Base-by-base conservation (phyloP, 768 basidiomycete species). In the Hortiboletus flavorubellus region DNA sequence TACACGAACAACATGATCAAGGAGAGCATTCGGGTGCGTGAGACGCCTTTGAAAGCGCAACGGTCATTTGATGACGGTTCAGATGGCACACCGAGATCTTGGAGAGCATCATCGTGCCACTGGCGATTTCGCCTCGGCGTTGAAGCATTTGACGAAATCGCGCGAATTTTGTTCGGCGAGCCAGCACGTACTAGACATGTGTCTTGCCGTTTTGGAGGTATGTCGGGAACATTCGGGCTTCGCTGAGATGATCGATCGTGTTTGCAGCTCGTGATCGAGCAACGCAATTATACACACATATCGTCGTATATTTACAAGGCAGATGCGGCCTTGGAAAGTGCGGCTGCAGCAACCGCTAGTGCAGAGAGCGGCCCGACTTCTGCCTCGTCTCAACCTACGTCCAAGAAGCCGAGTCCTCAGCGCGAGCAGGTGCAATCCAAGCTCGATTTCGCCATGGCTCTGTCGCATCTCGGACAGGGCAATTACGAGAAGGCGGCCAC, bases 1-100 rank as follows among this genome's bases (percentile, higher is more conserved):
- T 98, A 98, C 67, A 80, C 86, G 60, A 94, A 91, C 64, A 98
- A 97, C 69, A 88, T 98, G 86, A 97, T 98, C 78, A 98, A 97
- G 73, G 96, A 98, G 80, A 94, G 91, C 78, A 95, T 97, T 63
- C 78, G 96, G 64, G 93, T 96, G 68, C 67, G 80, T 76, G 8
- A 2, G 15, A 3, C 1, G 5, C 2, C 8, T 3, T 26, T 31
- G 8, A 38, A 8, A 35, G 30, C n/a, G 30, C 16, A 35, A 37
- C 1, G 4, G 41, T n/a, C 11, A 41, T 18, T 5, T 51, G 30
- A 37, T 11, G 44, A 8, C 2, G 44, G 42, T 31, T 35, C 68
- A 94, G 92, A 92, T 96, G 91, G 90, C 84, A 0, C 86, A 95
- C 71, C 80, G 94, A 53, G 95, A 98, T 63, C 78, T 97, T 37